Percentiles rank a stretch among this genome's conserved stretches.
Evolutionary conservation across 2,329 filamentous ascomycete species (phyloP).

Genomic region (Aureobasidium musti): DNA sequence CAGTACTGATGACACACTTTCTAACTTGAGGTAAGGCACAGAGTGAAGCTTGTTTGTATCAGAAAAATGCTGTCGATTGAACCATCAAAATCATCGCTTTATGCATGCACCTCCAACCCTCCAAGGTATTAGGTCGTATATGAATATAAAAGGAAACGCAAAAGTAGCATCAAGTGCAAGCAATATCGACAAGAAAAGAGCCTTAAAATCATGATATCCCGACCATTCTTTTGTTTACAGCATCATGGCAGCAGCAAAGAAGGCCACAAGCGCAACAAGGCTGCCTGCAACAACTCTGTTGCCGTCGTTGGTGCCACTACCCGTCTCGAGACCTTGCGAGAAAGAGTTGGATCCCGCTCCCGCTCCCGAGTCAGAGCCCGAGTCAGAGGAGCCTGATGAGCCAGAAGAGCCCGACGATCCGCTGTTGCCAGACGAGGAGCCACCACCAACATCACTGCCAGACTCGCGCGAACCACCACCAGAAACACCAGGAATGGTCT

Average conservation of each 20-base stretch:
- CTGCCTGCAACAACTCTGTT: constrained; percentile 42
- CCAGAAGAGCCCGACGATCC: constrained; percentile 34
- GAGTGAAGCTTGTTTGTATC: not conserved
- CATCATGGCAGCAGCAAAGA: constrained; percentile 43
- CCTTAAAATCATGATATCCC: constrained; percentile 9
- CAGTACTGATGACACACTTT: not conserved
- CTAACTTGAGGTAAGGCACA: not conserved
- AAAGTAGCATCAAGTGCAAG: constrained; percentile 5
- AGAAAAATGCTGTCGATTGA: not conserved
- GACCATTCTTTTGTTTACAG: constrained; percentile 32
- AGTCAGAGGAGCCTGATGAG: constrained; percentile 32
- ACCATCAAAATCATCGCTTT: constrained; percentile 13
- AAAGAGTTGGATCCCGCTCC: constrained; percentile 33
- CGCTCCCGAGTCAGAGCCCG: constrained; percentile 33
- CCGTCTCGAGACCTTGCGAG: constrained; percentile 37
- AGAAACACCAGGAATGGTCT: constrained; percentile 59
- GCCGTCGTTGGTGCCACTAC: constrained; percentile 36
- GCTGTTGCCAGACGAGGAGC: constrained; percentile 28
- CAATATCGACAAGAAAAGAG: constrained; percentile 27
- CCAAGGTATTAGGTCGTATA: constrained; percentile 17
- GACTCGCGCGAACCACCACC: constrained; percentile 51
- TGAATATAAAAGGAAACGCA: constrained; percentile 4
- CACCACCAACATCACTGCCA: constrained; percentile 32
- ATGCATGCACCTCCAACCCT: not conserved
- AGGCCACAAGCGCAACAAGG: constrained; percentile 43